Evolutionary conservation across 1,284 basidiomycete genomes (phyloP).

Genomic region (Heterobasidion parviporum): DNA sequence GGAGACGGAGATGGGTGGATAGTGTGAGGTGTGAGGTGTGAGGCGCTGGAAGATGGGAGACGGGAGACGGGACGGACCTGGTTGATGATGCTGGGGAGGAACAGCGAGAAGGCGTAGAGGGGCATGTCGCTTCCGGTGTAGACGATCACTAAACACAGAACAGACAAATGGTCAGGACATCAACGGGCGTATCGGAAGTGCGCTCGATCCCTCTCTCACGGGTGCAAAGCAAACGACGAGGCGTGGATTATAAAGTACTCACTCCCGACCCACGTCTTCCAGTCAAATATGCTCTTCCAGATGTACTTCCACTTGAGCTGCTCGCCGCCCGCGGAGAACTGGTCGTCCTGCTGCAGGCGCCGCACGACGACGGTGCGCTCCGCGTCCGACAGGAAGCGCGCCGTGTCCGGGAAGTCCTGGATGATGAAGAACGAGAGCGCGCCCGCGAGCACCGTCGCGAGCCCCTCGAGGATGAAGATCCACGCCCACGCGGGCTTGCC

Average conservation of each 20-base stretch:
- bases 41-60: too few species aligned
- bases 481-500: slow-evolving; percentile 53
- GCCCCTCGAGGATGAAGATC: slow-evolving; percentile 75
- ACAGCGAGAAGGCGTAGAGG: slow-evolving; percentile 46
- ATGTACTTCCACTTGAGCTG: slow-evolving; percentile 36
- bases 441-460: slow-evolving; percentile 53
- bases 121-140: slow-evolving; percentile 44
- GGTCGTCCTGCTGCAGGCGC: slow-evolving; percentile 38
- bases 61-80: slow-evolving; percentile 21
- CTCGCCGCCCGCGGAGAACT: slow-evolving; percentile 41
- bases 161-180: not conserved
- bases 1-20: not conserved
- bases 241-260: slow-evolving; percentile 9
- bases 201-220: not conserved
- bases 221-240: too few species aligned
- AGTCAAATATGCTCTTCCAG: slow-evolving; percentile 41
- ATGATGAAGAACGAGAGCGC: slow-evolving; percentile 45
- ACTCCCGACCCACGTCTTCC: slow-evolving; percentile 48
- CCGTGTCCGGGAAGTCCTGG: slow-evolving; percentile 52
- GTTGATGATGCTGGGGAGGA: slow-evolving; percentile 46
- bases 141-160: slow-evolving; percentile 27
- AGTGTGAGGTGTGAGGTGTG: too few species aligned
- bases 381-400: slow-evolving; percentile 40
- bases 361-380: slow-evolving; percentile 42
- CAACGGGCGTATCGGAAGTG: too few species aligned